Percentiles rank a stretch among this genome's conserved stretches.
phyloP scores from a whole-genome alignment of 352 stramenopile species.

The Globisporangium rhizosaccharum region DNA sequence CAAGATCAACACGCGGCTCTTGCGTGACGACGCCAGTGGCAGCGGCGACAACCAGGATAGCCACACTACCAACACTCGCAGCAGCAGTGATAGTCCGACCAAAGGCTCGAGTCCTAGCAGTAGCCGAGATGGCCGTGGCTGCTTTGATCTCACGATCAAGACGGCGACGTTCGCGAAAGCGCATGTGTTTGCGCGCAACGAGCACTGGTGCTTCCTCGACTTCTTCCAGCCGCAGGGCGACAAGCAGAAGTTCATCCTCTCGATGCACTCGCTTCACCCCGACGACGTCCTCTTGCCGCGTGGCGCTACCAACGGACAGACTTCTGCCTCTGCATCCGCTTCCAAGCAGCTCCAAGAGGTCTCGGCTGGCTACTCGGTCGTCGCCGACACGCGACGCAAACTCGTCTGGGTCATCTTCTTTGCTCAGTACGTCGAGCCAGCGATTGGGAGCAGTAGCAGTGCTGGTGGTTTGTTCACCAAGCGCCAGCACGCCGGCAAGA shows the following conservation, averaged over 20 bases:
- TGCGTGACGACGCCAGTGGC: neutral
- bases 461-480: neutral
- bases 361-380: conserved; percentile 16
- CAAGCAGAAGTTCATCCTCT: conserved; percentile 25
- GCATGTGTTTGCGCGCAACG: conserved; percentile 20
- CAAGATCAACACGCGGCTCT: conserved; percentile 12
- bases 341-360: conserved; percentile 19
- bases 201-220: conserved; percentile 36
- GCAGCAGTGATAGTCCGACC: neutral
- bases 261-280: conserved; percentile 31
- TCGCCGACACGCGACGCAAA: conserved; percentile 14
- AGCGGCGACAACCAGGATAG: too few relatives aligned
- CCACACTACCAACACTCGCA: neutral
- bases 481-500: conserved; percentile 5
- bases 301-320: conserved; percentile 3
- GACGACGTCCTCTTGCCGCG: conserved; percentile 30
- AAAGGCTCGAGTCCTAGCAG: too few relatives aligned
- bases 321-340: neutral
- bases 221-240: conserved; percentile 11
- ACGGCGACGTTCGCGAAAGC: conserved; percentile 23
- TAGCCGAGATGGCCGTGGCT: neutral
- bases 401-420: conserved; percentile 16
- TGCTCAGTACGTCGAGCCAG: conserved; percentile 2
- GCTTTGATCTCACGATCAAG: conserved; percentile 23
- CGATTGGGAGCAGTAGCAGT: neutral